phyloP scores from a whole-genome alignment of 306 rosid genomes.

The Aeschynomene evenia region DNA sequence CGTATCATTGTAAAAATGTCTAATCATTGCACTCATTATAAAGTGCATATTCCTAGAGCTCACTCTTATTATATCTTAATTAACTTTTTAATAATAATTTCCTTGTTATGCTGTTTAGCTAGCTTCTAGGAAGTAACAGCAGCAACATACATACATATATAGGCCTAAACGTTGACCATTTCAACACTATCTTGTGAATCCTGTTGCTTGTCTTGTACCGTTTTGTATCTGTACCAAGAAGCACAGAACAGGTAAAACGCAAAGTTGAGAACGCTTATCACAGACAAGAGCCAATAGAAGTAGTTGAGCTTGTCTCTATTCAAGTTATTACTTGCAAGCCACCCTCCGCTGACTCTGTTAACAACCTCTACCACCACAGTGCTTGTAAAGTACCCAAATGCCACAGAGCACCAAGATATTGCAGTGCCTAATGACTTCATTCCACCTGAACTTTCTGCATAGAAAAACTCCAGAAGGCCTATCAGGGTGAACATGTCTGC shows the following conservation, averaged over 20 bases:
- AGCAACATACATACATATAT: slow-evolving; percentile 3
- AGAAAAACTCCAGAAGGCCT: slow-evolving; percentile 83
- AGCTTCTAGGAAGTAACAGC: background rate
- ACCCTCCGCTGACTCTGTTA: slow-evolving; percentile 76
- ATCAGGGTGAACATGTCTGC: slow-evolving; percentile 69
- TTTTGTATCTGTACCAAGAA: slow-evolving; percentile 69
- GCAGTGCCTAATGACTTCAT: slow-evolving; percentile 54
- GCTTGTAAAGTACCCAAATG: slow-evolving; percentile 45
- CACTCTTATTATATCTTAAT: background rate
- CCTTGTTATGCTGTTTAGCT: background rate
- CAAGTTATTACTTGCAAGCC: slow-evolving; percentile 63
- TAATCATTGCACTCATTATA: background rate
- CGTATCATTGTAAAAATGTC: background rate
- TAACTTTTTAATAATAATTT: background rate
- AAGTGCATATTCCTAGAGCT: background rate
- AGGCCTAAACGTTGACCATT: slow-evolving; percentile 9
- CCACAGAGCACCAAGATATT: slow-evolving; percentile 46
- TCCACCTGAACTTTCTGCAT: slow-evolving; percentile 73
- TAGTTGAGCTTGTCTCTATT: slow-evolving; percentile 60
- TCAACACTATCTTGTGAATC: slow-evolving; percentile 27
- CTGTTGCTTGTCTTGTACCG: slow-evolving; percentile 46
- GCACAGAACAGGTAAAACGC: slow-evolving; percentile 57
- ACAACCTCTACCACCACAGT: slow-evolving; percentile 67
- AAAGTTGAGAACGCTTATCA: slow-evolving; percentile 53
- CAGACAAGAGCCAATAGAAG: slow-evolving; percentile 64